These are phyloP conservation scores for Phytophthora rubi DNA, from an alignment of 352 stramenopile species.

Conservation along the genomic window DNA sequence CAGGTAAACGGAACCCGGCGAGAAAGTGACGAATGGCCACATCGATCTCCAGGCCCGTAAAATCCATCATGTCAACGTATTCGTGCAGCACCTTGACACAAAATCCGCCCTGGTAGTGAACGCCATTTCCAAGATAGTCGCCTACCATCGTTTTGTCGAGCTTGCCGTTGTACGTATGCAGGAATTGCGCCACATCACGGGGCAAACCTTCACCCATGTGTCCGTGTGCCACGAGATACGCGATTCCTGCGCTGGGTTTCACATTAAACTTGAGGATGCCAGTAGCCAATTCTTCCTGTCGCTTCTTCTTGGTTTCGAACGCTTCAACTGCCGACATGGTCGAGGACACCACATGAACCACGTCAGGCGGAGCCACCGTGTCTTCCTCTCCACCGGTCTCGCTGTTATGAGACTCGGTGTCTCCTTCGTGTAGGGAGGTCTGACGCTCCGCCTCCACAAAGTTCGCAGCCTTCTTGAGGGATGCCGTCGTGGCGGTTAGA, in stretches of 20 bases:
- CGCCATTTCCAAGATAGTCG: constrained; percentile 97
- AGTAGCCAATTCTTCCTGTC: constrained; percentile 96
- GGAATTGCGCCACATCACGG: constrained; percentile 93
- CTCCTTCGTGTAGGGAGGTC: constrained; percentile 31
- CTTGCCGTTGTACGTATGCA: constrained; percentile 91
- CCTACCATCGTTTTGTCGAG: constrained; percentile 98
- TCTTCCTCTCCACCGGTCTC: constrained; percentile 60
- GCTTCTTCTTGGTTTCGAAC: constrained; percentile 97
- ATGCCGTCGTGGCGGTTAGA: constrained; percentile 92
- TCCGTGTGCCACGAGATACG: constrained; percentile 92
- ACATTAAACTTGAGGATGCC: constrained; percentile 99
- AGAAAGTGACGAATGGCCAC: constrained; percentile 98
- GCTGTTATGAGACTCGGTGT: constrained; percentile 37
- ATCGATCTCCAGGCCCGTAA: constrained; percentile 95
- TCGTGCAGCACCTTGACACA: constrained; percentile 94
- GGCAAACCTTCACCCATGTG: constrained; percentile 93
- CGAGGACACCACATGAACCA: constrained; percentile 38
- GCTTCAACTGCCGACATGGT: constrained; percentile 91
- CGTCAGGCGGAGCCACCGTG: constrained; percentile 31
- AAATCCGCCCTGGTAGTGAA: constrained; percentile 94
- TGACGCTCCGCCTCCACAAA: constrained; percentile 75
- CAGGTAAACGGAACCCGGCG: constrained; percentile 97
- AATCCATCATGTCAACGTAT: constrained; percentile 98
- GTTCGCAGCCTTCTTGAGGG: constrained; percentile 91
- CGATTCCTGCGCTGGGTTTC: constrained; percentile 92